phyloP scores from a whole-genome alignment of 1,139 yeast genomes.

The Dujonia santamariae region DNA sequence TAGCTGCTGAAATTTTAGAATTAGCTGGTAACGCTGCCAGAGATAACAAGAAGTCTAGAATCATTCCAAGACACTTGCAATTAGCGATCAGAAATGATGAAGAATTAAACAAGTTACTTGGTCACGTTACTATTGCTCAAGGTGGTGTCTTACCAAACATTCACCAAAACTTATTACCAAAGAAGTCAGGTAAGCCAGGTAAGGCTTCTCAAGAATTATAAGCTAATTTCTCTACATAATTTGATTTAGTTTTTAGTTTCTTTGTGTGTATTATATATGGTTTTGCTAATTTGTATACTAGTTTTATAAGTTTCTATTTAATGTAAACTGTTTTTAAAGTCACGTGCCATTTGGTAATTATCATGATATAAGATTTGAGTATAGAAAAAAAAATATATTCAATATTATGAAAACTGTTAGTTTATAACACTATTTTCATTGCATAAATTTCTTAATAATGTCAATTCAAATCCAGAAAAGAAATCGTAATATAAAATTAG shows the following conservation, averaged over 20 bases:
- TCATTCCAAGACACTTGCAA: conserved; percentile 97
- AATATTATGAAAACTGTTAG: too few species aligned
- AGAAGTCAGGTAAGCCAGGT: conserved; percentile 73
- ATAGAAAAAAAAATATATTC: too few species aligned
- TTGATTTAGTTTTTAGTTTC: conserved; percentile 2
- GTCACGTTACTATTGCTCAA: conserved; percentile 74
- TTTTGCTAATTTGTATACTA: conserved; percentile 9
- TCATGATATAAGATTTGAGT: conserved; percentile 3
- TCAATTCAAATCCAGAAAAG: conserved; percentile 9
- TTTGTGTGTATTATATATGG: conserved; percentile 9
- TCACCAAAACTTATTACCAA: conserved; percentile 92
- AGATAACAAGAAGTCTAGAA: conserved; percentile 97
- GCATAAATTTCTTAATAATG: conserved; percentile 7
- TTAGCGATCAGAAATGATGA: conserved; percentile 98
- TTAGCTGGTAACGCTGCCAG: conserved; percentile 99
- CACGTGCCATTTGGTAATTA: conserved; percentile 6
- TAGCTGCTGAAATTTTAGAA: conserved; percentile 96
- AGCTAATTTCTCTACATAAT: conserved; percentile 15
- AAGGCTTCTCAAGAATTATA: conserved; percentile 86
- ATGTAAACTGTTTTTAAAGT: conserved; percentile 2
- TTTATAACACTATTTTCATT: too few species aligned
- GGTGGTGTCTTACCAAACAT: conserved; percentile 99
- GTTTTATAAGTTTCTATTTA: conserved; percentile 5
- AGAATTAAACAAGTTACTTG: conserved; percentile 81
- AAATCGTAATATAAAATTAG: conserved; percentile 13